These are phyloP conservation scores for Penicillium psychrosexuale DNA, from an alignment of 2,329 filamentous ascomycete species.

Conservation along the genomic window DNA sequence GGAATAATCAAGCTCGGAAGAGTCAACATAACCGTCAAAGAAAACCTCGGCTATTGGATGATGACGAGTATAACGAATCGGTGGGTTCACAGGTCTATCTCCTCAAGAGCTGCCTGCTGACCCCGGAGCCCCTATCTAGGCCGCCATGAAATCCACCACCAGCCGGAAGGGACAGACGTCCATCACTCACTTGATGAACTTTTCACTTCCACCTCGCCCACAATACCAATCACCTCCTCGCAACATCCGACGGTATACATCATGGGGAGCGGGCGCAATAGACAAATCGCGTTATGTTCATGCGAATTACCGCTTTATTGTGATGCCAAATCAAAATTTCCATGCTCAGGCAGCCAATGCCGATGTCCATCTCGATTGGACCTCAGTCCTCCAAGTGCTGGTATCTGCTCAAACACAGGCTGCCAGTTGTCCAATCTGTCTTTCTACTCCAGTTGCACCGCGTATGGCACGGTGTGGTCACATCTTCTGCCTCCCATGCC, in stretches of 20 bases:
- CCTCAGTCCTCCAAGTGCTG: conserved; percentile 83
- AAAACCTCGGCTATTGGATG: conserved; percentile 69
- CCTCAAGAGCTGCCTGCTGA: conserved; percentile 15
- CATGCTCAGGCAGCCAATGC: conserved; percentile 76
- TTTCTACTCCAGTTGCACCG: conserved; percentile 87
- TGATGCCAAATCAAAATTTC: conserved; percentile 78
- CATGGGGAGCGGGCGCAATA: conserved; percentile 76
- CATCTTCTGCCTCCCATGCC: conserved; percentile 90
- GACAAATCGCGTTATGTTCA: conserved; percentile 93
- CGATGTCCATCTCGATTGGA: conserved; percentile 88
- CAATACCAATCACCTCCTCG: conserved; percentile 56
- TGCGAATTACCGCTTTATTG: conserved; percentile 96
- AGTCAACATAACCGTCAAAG: conserved; percentile 83
- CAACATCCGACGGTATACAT: conserved; percentile 66
- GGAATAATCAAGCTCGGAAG: conserved; percentile 72
- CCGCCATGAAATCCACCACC: conserved; percentile 61
- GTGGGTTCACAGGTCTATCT: conserved; percentile 47
- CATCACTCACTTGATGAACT: conserved; percentile 95
- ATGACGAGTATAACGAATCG: conserved; percentile 82
- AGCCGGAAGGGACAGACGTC: conserved; percentile 89
- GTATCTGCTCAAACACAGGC: conserved; percentile 86
- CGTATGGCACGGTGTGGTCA: conserved; percentile 97
- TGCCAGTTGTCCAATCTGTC: conserved; percentile 88
- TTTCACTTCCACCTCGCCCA: conserved; percentile 73
- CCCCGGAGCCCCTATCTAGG: conserved; percentile 36